Percentiles rank a stretch among this genome's conserved stretches.
Evolutionary conservation across 345 rosid species (phyloP).

Genomic region (Eucalyptus sideroxylon): DNA sequence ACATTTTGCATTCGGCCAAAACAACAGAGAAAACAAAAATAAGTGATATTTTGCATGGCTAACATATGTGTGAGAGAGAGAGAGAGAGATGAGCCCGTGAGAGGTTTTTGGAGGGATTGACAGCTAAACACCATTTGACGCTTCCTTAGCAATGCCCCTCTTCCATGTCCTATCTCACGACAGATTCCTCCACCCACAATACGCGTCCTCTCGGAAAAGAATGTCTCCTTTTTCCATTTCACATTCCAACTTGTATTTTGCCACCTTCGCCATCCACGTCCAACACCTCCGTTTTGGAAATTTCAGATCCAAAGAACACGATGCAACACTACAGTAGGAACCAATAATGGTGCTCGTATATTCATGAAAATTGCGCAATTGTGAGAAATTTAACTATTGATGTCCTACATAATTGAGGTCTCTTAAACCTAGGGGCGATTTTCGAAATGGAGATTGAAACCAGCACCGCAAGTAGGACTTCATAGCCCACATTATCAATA

Average conservation of each 20-base stretch:
- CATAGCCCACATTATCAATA: not conserved
- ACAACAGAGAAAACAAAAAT: not conserved
- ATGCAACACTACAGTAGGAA: not conserved
- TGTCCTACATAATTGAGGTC: not conserved
- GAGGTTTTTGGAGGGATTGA: conserved; percentile 4
- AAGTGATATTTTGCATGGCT: not conserved
- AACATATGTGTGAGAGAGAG: not conserved
- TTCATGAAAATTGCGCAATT: not conserved
- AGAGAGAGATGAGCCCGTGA: not conserved
- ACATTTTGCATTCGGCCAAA: not conserved
- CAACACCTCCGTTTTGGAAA: not conserved
- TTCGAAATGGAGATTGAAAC: not conserved
- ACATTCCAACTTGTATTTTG: not conserved
- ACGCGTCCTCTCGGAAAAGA: not conserved
- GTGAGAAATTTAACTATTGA: not conserved
- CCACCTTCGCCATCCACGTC: not conserved
- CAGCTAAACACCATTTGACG: not conserved
- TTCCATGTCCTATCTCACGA: not conserved
- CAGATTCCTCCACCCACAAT: not conserved
- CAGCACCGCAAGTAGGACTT: not conserved
- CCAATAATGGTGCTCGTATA: not conserved
- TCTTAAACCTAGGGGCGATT: not conserved
- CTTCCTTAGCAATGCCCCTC: not conserved
- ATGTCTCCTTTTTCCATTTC: not conserved
- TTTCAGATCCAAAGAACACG: not conserved